A percentile compares a stretch with the other conserved stretches of the same genome.
Conservation (phyloP, 306 rosid genomes). For the Albizia julibrissin region DNA sequence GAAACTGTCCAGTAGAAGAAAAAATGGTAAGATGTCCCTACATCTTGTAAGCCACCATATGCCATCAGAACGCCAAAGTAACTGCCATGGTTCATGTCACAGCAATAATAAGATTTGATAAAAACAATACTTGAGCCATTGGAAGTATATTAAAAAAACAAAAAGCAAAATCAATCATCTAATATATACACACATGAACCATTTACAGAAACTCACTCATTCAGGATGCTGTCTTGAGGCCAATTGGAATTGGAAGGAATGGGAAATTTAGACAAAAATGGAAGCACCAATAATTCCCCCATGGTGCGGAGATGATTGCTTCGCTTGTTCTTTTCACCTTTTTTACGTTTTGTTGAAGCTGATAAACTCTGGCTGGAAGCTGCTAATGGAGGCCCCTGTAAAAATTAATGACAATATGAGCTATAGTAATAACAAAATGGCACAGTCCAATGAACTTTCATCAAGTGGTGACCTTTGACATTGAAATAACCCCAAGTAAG, state of each 20-base stretch:
- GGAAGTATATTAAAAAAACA: background rate
- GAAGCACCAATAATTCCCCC: constrained; percentile 93
- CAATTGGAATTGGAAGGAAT: constrained; percentile 64
- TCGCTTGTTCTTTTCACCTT: constrained; percentile 69
- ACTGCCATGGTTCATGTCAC: constrained; percentile 52
- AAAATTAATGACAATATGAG: constrained; percentile 37
- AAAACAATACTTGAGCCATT: background rate
- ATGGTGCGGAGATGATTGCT: constrained; percentile 53
- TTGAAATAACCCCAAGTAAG: constrained; percentile 80
- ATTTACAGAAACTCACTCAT: constrained; percentile 63
- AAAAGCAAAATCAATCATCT: constrained; percentile 1
- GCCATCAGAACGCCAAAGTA: constrained; percentile 87
- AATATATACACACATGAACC: constrained; percentile 20
- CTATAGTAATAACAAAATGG: constrained; percentile 23
- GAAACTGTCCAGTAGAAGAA: constrained; percentile 24
- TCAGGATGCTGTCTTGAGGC: constrained; percentile 50
- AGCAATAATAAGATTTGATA: constrained; percentile 17
- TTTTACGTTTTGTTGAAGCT: constrained; percentile 74
- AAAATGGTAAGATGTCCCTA: constrained; percentile 51
- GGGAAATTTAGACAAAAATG: constrained; percentile 82
- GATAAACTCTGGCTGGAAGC: constrained; percentile 43
- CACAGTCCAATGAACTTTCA: constrained; percentile 26
- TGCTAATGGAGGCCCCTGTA: constrained; percentile 72
- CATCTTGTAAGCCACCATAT: constrained; percentile 82
- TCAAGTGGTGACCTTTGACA: constrained; percentile 66